These are phyloP conservation scores for Phytophthora cactorum DNA, from an alignment of 352 stramenopile genomes.

Conservation along the genomic window DNA sequence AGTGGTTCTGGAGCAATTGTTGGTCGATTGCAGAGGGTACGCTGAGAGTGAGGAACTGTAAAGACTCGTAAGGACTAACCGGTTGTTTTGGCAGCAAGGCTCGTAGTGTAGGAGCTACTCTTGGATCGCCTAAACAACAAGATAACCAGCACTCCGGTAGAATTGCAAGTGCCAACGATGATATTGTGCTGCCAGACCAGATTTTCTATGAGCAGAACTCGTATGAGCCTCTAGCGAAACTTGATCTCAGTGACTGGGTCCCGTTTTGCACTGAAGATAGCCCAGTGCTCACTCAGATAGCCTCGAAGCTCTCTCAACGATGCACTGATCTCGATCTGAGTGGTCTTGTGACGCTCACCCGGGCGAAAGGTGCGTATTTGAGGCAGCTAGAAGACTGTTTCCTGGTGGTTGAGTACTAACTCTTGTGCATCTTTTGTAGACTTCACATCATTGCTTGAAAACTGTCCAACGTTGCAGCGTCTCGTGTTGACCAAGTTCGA, in stretches of 20 bases:
- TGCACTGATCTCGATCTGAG: constrained; percentile 58
- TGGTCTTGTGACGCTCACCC: constrained; percentile 37
- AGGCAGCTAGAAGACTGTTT: not conserved
- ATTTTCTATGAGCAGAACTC: constrained; percentile 72
- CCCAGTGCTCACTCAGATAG: constrained; percentile 43
- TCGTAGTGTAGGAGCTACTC: not conserved
- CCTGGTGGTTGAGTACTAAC: not conserved
- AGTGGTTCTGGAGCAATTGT: constrained; percentile 46
- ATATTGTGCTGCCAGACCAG: constrained; percentile 44
- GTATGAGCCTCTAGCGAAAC: constrained; percentile 34
- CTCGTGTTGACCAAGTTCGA: constrained; percentile 49
- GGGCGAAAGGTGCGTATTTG: constrained; percentile 36
- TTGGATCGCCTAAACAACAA: constrained; percentile 3
- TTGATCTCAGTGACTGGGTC: constrained; percentile 66
- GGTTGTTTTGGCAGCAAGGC: constrained; percentile 28
- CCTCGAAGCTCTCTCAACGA: constrained; percentile 43
- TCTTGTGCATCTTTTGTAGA: constrained; percentile 27
- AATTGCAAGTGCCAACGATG: not conserved
- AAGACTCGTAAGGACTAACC: constrained; percentile 6
- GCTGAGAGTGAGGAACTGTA: constrained; percentile 1
- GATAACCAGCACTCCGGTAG: constrained; percentile 58
- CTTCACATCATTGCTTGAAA: constrained; percentile 42
- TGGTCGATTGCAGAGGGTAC: constrained; percentile 56
- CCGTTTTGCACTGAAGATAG: constrained; percentile 41
- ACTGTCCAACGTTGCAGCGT: constrained; percentile 43